Evolutionary conservation across 2,329 filamentous ascomycete species (phyloP).

Genomic region (Neoascochyta sp.): DNA sequence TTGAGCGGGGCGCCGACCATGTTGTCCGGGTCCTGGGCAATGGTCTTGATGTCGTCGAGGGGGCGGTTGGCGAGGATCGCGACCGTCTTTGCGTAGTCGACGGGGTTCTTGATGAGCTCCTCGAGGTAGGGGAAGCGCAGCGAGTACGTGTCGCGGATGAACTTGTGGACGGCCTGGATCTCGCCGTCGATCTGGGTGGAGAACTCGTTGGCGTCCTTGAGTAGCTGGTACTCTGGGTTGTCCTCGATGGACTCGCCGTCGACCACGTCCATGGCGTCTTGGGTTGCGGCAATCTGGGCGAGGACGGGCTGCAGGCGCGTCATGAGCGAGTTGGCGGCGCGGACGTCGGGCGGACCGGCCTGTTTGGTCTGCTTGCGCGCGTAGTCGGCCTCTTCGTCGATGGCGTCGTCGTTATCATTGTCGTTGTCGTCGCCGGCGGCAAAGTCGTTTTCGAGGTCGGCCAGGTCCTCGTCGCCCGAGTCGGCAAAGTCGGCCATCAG

Average conservation of each 20-base stretch:
- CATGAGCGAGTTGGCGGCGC: slow-evolving; percentile 76
- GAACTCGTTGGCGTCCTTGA: slow-evolving; percentile 83
- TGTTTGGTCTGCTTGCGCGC: slow-evolving; percentile 58
- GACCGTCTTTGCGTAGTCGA: slow-evolving; percentile 94
- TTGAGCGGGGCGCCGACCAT: slow-evolving; percentile 70
- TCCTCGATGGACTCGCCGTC: slow-evolving; percentile 79
- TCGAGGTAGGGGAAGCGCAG: slow-evolving; percentile 91
- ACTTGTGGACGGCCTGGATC: slow-evolving; percentile 91
- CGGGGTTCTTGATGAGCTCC: slow-evolving; percentile 79
- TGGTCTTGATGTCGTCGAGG: slow-evolving; percentile 77
- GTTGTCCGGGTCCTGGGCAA: slow-evolving; percentile 76
- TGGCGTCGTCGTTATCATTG: slow-evolving; percentile 59
- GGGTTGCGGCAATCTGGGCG: slow-evolving; percentile 52
- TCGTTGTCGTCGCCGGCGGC: slow-evolving; percentile 43
- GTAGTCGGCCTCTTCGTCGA: slow-evolving; percentile 57
- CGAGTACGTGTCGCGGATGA: slow-evolving; percentile 93
- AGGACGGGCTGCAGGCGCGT: slow-evolving; percentile 75
- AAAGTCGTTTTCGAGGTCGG: slow-evolving; percentile 35
- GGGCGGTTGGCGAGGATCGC: slow-evolving; percentile 90
- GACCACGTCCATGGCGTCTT: slow-evolving; percentile 67
- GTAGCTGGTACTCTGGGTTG: slow-evolving; percentile 83
- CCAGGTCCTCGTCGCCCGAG: slow-evolving; percentile 58
- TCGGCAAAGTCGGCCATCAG: slow-evolving; percentile 89
- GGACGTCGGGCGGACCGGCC: slow-evolving; percentile 67
- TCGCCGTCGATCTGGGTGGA: slow-evolving; percentile 93